Evolutionary conservation across 2,329 filamentous ascomycete genomes (phyloP).

Genomic region (Cladosporium colombiae): DNA sequence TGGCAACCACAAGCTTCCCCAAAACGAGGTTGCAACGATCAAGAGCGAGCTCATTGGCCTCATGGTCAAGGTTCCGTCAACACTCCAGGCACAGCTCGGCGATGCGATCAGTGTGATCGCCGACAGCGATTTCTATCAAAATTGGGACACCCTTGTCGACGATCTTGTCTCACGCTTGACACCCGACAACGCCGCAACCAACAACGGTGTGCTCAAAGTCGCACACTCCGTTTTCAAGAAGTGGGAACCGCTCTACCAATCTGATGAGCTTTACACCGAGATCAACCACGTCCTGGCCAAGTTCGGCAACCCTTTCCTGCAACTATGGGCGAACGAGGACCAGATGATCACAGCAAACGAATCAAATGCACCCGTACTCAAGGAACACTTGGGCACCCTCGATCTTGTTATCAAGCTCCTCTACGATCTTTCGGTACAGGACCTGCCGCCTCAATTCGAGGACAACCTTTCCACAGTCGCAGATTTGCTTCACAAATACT

Average conservation of each 20-base stretch:
- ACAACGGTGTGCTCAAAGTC: constrained; percentile 92
- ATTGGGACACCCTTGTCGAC: constrained; percentile 94
- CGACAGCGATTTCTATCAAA: constrained; percentile 94
- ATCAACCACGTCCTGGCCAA: constrained; percentile 91
- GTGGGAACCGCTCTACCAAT: constrained; percentile 92
- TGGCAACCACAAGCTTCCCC: constrained; percentile 84
- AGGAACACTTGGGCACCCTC: constrained; percentile 78
- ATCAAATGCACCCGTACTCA: constrained; percentile 71
- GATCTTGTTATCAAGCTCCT: constrained; percentile 89
- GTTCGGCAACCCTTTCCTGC: constrained; percentile 81
- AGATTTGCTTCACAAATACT: constrained; percentile 83
- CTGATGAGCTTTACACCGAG: constrained; percentile 88
- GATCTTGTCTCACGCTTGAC: constrained; percentile 89
- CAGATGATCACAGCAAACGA: constrained; percentile 70
- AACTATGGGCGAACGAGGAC: constrained; percentile 74
- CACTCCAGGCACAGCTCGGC: constrained; percentile 89
- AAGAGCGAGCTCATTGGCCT: constrained; percentile 93
- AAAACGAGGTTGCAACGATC: constrained; percentile 82
- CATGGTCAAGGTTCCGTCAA: constrained; percentile 88
- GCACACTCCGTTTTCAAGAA: constrained; percentile 97
- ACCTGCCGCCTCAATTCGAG: constrained; percentile 92
- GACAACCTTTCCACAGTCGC: constrained; percentile 79
- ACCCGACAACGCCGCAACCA: constrained; percentile 76
- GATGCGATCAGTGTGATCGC: constrained; percentile 97
- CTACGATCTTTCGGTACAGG: constrained; percentile 96